A percentile compares a stretch with the other conserved stretches of the same genome.
Evolutionary conservation across 1,284 basidiomycete species (phyloP).

Genomic region (Ustilago hordei): DNA sequence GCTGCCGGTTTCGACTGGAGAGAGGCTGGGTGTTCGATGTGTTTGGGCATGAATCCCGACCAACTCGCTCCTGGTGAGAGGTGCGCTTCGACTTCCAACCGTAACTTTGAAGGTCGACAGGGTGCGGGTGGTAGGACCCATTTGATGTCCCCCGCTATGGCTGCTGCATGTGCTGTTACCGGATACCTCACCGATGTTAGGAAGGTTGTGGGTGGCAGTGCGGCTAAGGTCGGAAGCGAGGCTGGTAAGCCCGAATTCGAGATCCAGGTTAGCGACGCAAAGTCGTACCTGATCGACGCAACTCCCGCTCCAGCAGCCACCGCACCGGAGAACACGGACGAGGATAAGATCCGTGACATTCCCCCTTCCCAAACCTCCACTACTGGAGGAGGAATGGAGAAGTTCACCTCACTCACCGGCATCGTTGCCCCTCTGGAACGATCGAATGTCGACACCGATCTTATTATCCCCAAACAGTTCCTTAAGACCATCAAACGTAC

Average conservation of each 20-base stretch:
- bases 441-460: conserved; percentile 67
- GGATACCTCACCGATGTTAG: conserved; percentile 69
- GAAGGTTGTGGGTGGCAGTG: conserved; percentile 50
- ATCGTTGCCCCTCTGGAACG: conserved; percentile 66
- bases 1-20: conserved; percentile 69
- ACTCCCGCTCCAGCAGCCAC: conserved; percentile 44
- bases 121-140: conserved; percentile 68
- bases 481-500: conserved; percentile 69
- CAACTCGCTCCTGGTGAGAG: conserved; percentile 67
- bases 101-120: conserved; percentile 69
- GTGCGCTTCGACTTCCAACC: conserved; percentile 69
- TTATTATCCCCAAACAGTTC: conserved; percentile 69
- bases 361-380: conserved; percentile 39
- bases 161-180: conserved; percentile 66
- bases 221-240: conserved; percentile 50
- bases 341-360: conserved; percentile 55
- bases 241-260: conserved; percentile 56
- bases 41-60: conserved; percentile 69
- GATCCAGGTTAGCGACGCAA: conserved; percentile 60
- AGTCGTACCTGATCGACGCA: conserved; percentile 57
- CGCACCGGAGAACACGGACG: conserved; percentile 45
- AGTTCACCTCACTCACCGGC: conserved; percentile 64
- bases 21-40: conserved; percentile 69
- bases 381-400: conserved; percentile 58
- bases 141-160: conserved; percentile 68